phyloP scores from a whole-genome alignment of 345 rosid genomes.

The Hypericum androsaemum region DNA sequence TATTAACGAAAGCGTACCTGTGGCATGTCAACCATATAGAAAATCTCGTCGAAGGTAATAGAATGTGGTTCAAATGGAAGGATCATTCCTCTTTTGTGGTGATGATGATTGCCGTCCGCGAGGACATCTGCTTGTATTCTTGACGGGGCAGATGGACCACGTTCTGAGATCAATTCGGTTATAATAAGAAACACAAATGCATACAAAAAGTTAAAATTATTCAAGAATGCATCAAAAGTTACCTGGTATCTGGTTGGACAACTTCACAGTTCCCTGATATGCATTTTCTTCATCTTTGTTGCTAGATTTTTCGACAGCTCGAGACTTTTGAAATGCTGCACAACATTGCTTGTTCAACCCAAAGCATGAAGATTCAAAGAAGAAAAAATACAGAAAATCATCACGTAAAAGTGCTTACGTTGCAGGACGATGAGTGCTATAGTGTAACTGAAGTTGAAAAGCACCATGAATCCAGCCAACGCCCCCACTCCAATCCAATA shows the following conservation, averaged over 20 bases:
- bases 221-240: no score
- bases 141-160: no score
- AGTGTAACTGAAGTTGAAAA: not conserved
- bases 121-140: no score
- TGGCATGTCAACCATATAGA: constrained; percentile 2
- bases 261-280: no score
- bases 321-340: constrained; percentile 1
- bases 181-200: no score
- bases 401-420: not conserved
- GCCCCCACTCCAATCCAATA: constrained; percentile 1
- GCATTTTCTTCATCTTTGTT: no score
- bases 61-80: constrained; percentile 5
- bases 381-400: not conserved
- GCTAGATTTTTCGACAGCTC: not conserved
- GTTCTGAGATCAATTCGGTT: no score
- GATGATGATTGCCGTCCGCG: no score
- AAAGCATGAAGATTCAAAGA: not conserved
- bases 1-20: not conserved
- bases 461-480: not conserved
- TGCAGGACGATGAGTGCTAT: not conserved
- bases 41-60: not conserved
- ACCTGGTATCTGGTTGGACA: no score
- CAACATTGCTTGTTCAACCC: not conserved
- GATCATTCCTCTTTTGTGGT: not conserved
- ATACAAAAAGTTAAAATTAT: no score